Percentiles rank a stretch among this genome's conserved stretches.
Conservation (phyloP, 179 eudicot genomes). For the Silene noctiflora region DNA sequence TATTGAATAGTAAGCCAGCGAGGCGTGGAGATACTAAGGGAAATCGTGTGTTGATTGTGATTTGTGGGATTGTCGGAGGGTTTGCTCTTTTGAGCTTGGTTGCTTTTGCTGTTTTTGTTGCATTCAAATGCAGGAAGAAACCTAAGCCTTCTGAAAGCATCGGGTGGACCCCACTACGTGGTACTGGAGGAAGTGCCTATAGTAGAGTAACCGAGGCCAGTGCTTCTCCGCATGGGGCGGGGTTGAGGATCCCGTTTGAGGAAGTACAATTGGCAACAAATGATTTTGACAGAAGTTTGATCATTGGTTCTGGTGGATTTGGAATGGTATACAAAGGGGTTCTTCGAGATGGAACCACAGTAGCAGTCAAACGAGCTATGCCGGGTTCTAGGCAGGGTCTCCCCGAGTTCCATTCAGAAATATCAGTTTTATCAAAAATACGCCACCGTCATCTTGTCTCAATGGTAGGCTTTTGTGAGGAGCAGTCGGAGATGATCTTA, state of each 20-base stretch:
- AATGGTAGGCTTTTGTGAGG: conserved; percentile 87
- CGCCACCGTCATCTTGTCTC: conserved; percentile 92
- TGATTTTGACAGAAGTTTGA: conserved; percentile 71
- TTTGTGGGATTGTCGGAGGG: conserved; percentile 48
- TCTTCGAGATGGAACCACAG: conserved; percentile 60
- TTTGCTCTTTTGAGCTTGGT: conserved; percentile 34
- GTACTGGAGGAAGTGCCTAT: conserved; percentile 39
- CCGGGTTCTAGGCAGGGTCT: conserved; percentile 84
- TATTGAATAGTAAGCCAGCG: conserved; percentile 34
- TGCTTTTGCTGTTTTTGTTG: conserved; percentile 30
- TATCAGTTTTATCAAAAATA: conserved; percentile 87
- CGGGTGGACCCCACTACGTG: conserved; percentile 70
- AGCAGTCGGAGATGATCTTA: conserved; percentile 81
- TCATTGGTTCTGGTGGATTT: conserved; percentile 90
- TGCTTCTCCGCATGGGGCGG: conserved; percentile 47
- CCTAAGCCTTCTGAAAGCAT: conserved; percentile 42
- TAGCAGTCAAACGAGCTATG: conserved; percentile 85
- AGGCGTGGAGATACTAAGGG: conserved; percentile 18
- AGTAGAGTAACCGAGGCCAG: conserved; percentile 52
- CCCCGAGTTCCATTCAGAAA: conserved; percentile 91
- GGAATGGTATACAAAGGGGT: conserved; percentile 87
- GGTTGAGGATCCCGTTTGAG: conserved; percentile 46
- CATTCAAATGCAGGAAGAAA: conserved; percentile 36
- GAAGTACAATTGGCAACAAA: conserved; percentile 84
- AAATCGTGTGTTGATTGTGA: conserved; percentile 36